Evolutionary conservation across 371 early-diverging fungal species (phyloP).

Genomic region (Mortierella sp.): DNA sequence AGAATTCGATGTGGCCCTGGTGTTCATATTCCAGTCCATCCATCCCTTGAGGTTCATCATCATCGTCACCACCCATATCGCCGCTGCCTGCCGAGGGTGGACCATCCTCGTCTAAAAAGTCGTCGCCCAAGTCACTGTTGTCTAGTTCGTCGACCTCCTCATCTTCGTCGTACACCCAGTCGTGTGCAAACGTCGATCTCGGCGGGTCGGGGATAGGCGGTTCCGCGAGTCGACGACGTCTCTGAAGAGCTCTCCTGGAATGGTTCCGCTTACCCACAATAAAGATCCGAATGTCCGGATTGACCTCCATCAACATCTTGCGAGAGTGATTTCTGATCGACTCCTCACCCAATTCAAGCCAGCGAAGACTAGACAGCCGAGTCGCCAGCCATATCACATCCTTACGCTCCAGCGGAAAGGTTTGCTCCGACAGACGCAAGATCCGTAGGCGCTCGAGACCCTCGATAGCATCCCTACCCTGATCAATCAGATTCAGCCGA

Average conservation of each 20-base stretch:
- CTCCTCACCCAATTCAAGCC: not conserved
- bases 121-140: not conserved
- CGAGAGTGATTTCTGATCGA: not conserved
- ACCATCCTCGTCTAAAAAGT: not conserved
- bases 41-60: not conserved
- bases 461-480: constrained; percentile 1
- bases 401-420: not conserved
- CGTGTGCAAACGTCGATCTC: not conserved
- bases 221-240: not conserved
- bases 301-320: constrained; percentile 15
- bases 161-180: not conserved
- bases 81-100: too few relatives aligned
- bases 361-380: constrained; percentile 7
- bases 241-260: not conserved
- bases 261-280: not conserved
- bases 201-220: not conserved
- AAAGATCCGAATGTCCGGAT: constrained; percentile 2
- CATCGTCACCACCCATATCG: too few relatives aligned
- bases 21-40: not conserved
- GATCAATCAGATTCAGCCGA: not conserved
- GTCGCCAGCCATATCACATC: constrained; percentile 32
- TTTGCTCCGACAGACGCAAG: not conserved
- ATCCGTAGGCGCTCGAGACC: not conserved
- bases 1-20: not conserved
- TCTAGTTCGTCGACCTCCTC: not conserved